A percentile compares a stretch with the other conserved stretches of the same genome.
Evolutionary conservation across 1,284 basidiomycete species (phyloP).

Genomic region (Apiotrichum sp.): DNA sequence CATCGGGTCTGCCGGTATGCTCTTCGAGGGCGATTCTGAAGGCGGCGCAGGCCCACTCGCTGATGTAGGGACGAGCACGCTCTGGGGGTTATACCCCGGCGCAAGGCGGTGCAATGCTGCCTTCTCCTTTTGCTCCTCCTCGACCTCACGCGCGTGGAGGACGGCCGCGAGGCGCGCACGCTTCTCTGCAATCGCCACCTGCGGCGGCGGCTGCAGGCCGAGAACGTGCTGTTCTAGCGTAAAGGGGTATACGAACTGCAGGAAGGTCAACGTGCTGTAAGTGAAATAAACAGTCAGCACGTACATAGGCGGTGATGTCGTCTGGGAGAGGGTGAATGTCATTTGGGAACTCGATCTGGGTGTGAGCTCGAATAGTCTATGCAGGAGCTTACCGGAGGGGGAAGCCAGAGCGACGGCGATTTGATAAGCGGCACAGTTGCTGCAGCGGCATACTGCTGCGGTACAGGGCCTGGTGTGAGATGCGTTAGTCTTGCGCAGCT

Average conservation of each 20-base stretch:
- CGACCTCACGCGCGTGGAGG: conserved; percentile 63
- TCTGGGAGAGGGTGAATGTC: conserved; percentile 90
- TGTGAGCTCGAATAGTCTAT: not conserved
- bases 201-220: conserved; percentile 62
- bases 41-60: not conserved
- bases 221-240: conserved; percentile 79
- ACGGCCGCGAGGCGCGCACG: conserved; percentile 62
- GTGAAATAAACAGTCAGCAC: conserved; percentile 28
- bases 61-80: conserved; percentile 33
- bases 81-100: conserved; percentile 45
- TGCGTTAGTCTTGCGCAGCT: not conserved
- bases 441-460: conserved; percentile 64
- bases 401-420: conserved; percentile 80
- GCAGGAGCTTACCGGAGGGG: conserved; percentile 57
- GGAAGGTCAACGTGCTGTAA: not conserved
- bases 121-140: conserved; percentile 63
- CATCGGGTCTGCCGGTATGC: conserved; percentile 57
- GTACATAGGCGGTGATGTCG: conserved; percentile 76
- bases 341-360: conserved; percentile 69
- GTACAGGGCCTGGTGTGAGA: conserved; percentile 35
- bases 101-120: conserved; percentile 38
- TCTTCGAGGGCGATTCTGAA: not conserved
- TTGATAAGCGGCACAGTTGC: conserved; percentile 76
- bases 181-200: conserved; percentile 60
- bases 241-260: conserved; percentile 87